Evolutionary conservation across 345 rosid species (phyloP).

Genomic region (Bruguiera parviflora): DNA sequence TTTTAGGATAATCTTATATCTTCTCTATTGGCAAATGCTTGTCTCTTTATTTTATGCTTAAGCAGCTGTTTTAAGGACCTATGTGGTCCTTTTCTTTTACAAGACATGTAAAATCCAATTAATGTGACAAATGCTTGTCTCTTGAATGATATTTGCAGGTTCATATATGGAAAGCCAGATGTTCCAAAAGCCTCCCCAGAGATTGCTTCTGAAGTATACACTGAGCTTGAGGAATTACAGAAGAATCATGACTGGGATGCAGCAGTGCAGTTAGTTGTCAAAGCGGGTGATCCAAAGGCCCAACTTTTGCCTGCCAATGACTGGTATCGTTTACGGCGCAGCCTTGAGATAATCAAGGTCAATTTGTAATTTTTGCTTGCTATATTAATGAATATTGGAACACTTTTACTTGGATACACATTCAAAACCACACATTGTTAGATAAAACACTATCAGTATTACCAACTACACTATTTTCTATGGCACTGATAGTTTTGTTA

Average conservation of each 20-base stretch:
- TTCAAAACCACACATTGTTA: neutral
- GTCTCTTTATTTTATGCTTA: neutral
- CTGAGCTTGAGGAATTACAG: constrained; percentile 61
- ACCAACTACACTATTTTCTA: neutral
- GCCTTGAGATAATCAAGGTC: constrained; percentile 96
- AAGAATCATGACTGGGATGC: constrained; percentile 64
- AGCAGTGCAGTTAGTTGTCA: constrained; percentile 71
- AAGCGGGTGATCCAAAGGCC: constrained; percentile 75
- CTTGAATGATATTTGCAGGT: constrained; percentile 44
- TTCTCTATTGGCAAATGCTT: neutral
- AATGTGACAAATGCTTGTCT: constrained; percentile 1
- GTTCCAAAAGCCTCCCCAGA: constrained; percentile 81
- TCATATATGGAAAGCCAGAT: constrained; percentile 83
- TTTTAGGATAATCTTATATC: neutral
- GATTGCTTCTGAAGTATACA: constrained; percentile 51
- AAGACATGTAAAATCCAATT: neutral
- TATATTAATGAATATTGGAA: neutral
- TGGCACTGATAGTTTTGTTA: neutral
- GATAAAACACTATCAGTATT: neutral
- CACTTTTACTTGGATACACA: neutral
- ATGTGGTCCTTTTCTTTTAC: too few species aligned
- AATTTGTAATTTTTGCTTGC: constrained; percentile 10
- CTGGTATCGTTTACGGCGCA: constrained; percentile 85
- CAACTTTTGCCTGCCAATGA: constrained; percentile 62
- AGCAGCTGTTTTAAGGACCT: neutral